Percentiles rank a stretch among this genome's conserved stretches.
Conservation (phyloP, 331 rosid genomes). For the Ulmus americana region DNA sequence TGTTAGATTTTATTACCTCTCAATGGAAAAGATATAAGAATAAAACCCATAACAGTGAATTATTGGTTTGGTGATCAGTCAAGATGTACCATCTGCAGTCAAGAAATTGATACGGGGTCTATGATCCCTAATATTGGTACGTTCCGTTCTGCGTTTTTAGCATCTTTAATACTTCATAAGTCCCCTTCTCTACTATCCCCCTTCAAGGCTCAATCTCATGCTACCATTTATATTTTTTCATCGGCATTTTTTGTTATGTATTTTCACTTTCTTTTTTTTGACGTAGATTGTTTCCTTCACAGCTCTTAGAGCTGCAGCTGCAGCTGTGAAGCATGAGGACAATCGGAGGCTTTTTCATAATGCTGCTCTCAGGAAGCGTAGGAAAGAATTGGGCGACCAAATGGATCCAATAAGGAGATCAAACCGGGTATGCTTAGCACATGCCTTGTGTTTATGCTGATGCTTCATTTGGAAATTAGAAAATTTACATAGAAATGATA, state of each 20-base stretch:
- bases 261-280: slow-evolving; percentile 13
- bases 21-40: slow-evolving; percentile 32
- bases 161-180: background rate
- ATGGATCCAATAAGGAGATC: slow-evolving; percentile 69
- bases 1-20: slow-evolving; percentile 30
- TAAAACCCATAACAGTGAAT: slow-evolving; percentile 31
- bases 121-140: slow-evolving; percentile 82
- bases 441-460: slow-evolving; percentile 5
- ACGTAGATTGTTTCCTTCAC: slow-evolving; percentile 27
- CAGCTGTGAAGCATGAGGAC: slow-evolving; percentile 86
- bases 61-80: slow-evolving; percentile 64
- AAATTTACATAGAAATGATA: background rate
- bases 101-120: slow-evolving; percentile 66
- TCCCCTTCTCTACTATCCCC: background rate
- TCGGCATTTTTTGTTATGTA: slow-evolving; percentile 5
- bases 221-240: background rate
- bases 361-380: slow-evolving; percentile 83
- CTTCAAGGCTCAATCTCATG: no score
- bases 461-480: slow-evolving; percentile 17
- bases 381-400: slow-evolving; percentile 86
- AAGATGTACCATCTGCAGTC: slow-evolving; percentile 79
- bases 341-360: slow-evolving; percentile 86
- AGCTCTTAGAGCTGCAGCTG: slow-evolving; percentile 97
- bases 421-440: slow-evolving; percentile 50
- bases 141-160: slow-evolving; percentile 17